phyloP scores from a whole-genome alignment of 352 stramenopile species.

The Pythium rishiriense region DNA sequence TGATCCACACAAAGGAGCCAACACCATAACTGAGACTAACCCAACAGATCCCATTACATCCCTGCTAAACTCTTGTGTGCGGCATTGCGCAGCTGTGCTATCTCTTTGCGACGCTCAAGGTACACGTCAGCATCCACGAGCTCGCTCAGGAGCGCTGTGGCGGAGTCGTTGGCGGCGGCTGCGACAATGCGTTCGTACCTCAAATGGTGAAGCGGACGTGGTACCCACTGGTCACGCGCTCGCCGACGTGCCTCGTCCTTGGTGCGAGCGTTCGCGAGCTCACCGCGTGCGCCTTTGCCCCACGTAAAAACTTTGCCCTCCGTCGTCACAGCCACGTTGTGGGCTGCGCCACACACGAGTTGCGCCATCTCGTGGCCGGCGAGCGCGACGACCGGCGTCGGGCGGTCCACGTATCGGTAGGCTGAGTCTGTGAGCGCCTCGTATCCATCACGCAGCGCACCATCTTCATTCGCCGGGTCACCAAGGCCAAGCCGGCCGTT shows the following conservation, averaged over 20 bases:
- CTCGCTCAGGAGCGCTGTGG: conserved; percentile 59
- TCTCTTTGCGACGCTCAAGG: conserved; percentile 43
- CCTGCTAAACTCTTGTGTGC: conserved; percentile 20
- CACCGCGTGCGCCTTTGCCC: conserved; percentile 48
- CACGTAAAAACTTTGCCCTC: conserved; percentile 58
- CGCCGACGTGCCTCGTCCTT: conserved; percentile 5
- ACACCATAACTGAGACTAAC: not conserved
- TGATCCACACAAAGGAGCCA: conserved; percentile 8
- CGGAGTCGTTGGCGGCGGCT: conserved; percentile 55
- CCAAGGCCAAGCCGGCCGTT: conserved; percentile 61
- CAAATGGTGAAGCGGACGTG: conserved; percentile 43
- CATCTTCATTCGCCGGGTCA: conserved; percentile 11
- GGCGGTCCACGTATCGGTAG: conserved; percentile 54
- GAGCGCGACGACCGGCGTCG: conserved; percentile 43
- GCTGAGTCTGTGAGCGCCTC: conserved; percentile 66
- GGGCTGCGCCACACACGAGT: conserved; percentile 46
- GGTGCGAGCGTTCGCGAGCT: conserved; percentile 37
- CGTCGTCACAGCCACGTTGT: conserved; percentile 57
- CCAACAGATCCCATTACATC: not conserved
- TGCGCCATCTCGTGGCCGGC: conserved; percentile 52
- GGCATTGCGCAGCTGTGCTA: conserved; percentile 44
- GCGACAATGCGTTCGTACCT: conserved; percentile 51
- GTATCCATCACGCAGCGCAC: conserved; percentile 55
- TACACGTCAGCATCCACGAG: conserved; percentile 39
- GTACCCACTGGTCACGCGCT: conserved; percentile 40